These are phyloP conservation scores for Helichrysum umbraculigerum DNA, from an alignment of 129 eudicot genomes.

Conservation along the genomic window DNA sequence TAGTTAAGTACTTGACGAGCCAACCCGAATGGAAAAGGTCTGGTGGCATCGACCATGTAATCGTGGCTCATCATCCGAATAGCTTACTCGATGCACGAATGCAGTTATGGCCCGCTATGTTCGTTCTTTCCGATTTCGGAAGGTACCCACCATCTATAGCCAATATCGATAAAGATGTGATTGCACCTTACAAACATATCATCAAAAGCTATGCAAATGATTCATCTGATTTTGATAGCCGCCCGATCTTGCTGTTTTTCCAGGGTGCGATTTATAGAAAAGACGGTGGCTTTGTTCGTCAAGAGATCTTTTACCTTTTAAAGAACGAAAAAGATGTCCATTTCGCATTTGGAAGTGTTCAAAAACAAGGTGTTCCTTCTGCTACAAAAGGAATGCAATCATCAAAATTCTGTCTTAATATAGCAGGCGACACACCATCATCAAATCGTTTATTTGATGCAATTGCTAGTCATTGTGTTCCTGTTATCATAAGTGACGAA, in stretches of 20 bases:
- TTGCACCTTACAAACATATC: constrained; percentile 91
- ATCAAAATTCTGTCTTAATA: constrained; percentile 88
- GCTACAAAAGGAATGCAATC: constrained; percentile 83
- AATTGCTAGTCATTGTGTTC: constrained; percentile 91
- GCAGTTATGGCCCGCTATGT: constrained; percentile 86
- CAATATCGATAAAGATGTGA: constrained; percentile 82
- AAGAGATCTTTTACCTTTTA: constrained; percentile 70
- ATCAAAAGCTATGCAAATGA: constrained; percentile 52
- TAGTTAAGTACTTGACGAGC: constrained; percentile 55
- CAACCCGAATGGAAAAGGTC: constrained; percentile 84
- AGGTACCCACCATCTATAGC: constrained; percentile 90
- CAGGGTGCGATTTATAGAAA: constrained; percentile 92
- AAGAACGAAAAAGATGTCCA: constrained; percentile 83
- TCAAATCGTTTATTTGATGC: constrained; percentile 93
- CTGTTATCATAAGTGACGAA: constrained; percentile 81
- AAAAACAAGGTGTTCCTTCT: constrained; percentile 51
- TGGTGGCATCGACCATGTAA: constrained; percentile 74
- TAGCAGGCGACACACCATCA: constrained; percentile 95
- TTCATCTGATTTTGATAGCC: constrained; percentile 64
- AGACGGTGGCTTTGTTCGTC: constrained; percentile 83
- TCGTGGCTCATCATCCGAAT: constrained; percentile 88
- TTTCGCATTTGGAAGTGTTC: constrained; percentile 75
- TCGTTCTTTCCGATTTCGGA: constrained; percentile 86
- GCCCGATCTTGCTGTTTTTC: constrained; percentile 76
- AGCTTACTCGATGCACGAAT: constrained; percentile 75